phyloP scores from a whole-genome alignment of 768 basidiomycete genomes.

The Boletus edulis region DNA sequence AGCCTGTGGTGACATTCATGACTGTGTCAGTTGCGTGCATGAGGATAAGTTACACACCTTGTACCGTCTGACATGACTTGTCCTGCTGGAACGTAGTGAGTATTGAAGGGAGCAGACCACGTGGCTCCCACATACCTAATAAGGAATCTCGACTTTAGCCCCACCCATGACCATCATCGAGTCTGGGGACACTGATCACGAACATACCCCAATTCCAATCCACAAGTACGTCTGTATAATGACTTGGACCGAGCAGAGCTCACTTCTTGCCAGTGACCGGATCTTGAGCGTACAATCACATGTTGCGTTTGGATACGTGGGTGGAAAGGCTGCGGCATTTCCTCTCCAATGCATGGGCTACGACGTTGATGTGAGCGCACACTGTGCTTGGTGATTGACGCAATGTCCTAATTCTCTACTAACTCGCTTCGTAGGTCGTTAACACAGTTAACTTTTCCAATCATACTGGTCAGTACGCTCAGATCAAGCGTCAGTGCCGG shows the following conservation, averaged over 20 bases:
- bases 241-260: background rate
- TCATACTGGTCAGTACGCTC: constrained; percentile 65
- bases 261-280: constrained; percentile 39
- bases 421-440: constrained; percentile 51
- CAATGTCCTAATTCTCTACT: background rate
- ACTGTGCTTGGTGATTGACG: background rate
- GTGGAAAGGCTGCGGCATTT: constrained; percentile 77
- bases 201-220: background rate
- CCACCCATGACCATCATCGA: constrained; percentile 6
- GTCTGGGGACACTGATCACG: background rate
- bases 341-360: constrained; percentile 85
- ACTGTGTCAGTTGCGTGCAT: background rate
- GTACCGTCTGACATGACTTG: constrained; percentile 56
- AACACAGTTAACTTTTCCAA: constrained; percentile 96
- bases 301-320: constrained; percentile 92
- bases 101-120: background rate
- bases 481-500: background rate
- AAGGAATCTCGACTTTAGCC: background rate
- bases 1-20: constrained; percentile 46
- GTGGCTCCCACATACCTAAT: constrained; percentile 3
- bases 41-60: constrained; percentile 37
- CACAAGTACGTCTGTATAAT: constrained; percentile 7
- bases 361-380: constrained; percentile 84
- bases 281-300: constrained; percentile 92
- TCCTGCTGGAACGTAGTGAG: background rate